A percentile compares a stretch with the other conserved stretches of the same genome.
Conservation (phyloP, 83 land plant species). For the Picea abies region DNA sequence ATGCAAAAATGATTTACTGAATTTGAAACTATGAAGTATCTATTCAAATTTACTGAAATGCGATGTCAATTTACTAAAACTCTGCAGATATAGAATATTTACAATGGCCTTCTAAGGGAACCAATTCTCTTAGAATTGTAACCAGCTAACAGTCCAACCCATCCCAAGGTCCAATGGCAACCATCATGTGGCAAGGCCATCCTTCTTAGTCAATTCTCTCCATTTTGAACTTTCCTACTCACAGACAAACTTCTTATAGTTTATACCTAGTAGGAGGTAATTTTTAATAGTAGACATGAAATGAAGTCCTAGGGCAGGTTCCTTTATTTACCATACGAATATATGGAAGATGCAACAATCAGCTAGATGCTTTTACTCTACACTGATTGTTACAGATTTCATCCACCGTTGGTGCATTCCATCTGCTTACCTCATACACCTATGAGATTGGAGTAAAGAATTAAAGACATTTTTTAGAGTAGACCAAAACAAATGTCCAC, state of each 20-base stretch:
- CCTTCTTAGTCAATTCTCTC: not conserved
- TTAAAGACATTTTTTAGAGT: not conserved
- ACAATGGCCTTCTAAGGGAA: not conserved
- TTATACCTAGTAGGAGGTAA: not conserved
- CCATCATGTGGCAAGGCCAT: not conserved
- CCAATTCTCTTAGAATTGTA: not conserved
- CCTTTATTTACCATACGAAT: not conserved
- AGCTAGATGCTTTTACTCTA: not conserved
- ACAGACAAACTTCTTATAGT: not conserved
- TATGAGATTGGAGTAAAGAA: not conserved
- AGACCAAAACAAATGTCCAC: not conserved
- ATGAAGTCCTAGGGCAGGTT: not conserved
- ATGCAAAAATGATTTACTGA: too few species aligned
- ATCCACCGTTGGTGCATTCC: not conserved
- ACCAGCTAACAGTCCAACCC: not conserved
- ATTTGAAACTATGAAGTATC: too few species aligned
- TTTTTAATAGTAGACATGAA: not conserved
- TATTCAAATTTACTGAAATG: not conserved
- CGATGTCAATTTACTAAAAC: not conserved
- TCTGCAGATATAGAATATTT: not conserved
- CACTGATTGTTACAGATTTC: not conserved
- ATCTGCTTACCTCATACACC: not conserved
- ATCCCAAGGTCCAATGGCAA: not conserved
- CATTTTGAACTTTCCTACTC: not conserved
- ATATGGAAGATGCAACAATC: slow-evolving; percentile 4